Conservation (phyloP, 768 basidiomycete species). For the Mrakia gelida region DNA sequence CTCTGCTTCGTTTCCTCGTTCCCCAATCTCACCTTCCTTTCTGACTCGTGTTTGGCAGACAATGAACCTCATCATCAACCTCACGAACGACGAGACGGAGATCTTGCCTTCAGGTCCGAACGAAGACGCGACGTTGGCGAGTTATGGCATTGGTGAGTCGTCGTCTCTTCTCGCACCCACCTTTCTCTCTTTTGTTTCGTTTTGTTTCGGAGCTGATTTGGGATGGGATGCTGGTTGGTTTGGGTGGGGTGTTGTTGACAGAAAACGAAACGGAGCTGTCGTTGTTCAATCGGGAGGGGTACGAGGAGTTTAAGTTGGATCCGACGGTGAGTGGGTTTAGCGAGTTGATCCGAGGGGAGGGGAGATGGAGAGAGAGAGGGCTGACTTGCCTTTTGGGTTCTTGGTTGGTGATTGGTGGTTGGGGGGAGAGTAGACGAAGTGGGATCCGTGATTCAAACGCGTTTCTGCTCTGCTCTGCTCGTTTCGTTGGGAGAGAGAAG, state of each 20-base stretch:
- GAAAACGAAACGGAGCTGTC: conserved; percentile 96
- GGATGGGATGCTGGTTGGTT: too few species aligned
- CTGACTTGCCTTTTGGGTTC: too few species aligned
- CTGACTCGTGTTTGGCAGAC: conserved; percentile 56
- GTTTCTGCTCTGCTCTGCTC: too few species aligned
- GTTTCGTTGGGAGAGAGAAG: too few species aligned
- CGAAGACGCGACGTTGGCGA: conserved; percentile 53
- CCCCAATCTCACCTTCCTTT: too few species aligned
- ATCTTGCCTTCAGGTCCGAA: conserved; percentile 61
- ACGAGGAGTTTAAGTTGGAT: conserved; percentile 74
- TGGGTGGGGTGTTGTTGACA: too few species aligned
- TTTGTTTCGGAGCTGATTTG: too few species aligned
- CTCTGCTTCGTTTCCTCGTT: too few species aligned
- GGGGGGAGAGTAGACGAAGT: too few species aligned
- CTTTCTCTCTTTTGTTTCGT: neutral
- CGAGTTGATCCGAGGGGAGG: too few species aligned
- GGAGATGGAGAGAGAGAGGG: too few species aligned
- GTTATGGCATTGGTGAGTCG: conserved; percentile 68
- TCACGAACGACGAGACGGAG: conserved; percentile 87
- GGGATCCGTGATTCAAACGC: conserved; percentile 11
- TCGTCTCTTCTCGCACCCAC: neutral
- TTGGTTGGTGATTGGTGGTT: too few species aligned
- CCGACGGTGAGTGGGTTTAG: conserved; percentile 73
- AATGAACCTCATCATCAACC: conserved; percentile 94
- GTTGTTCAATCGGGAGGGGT: conserved; percentile 74